Conservation (phyloP, 129 eudicot species). For the Heracleum sosnowskyi region DNA sequence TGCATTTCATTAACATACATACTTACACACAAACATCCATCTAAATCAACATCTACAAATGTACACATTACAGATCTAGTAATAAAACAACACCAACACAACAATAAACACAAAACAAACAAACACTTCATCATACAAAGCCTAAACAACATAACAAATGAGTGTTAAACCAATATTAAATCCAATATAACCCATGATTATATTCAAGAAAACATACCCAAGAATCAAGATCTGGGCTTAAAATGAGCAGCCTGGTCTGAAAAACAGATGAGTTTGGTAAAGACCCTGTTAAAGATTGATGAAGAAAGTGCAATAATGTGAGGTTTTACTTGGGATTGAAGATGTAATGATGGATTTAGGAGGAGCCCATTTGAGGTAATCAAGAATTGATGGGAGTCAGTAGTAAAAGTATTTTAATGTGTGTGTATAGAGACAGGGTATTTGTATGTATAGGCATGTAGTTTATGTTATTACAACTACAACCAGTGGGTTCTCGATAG, state of each 20-base stretch:
- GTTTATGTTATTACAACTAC: background rate
- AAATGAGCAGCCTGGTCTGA: background rate
- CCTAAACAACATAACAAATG: background rate
- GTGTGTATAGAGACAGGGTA: background rate
- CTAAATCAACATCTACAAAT: background rate
- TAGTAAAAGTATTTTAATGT: background rate
- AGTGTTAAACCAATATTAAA: background rate
- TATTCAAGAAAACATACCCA: background rate
- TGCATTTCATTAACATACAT: background rate
- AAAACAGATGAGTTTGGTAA: background rate
- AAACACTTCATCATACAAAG: background rate
- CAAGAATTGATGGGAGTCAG: background rate
- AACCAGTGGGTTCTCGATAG: background rate
- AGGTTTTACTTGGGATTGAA: slow-evolving; percentile 35
- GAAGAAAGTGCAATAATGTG: slow-evolving; percentile 21
- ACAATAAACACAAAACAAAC: background rate
- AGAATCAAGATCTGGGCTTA: slow-evolving; percentile 7
- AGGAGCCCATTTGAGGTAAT: slow-evolving; percentile 33
- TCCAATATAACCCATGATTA: background rate
- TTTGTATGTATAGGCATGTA: background rate
- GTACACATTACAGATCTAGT: slow-evolving; percentile 4
- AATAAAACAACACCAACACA: background rate
- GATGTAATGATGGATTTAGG: slow-evolving; percentile 31
- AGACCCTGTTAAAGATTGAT: slow-evolving; percentile 2
- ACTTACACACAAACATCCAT: background rate